These are phyloP conservation scores for Sophora flavescens DNA, from an alignment of 306 rosid species.

Conservation along the genomic window DNA sequence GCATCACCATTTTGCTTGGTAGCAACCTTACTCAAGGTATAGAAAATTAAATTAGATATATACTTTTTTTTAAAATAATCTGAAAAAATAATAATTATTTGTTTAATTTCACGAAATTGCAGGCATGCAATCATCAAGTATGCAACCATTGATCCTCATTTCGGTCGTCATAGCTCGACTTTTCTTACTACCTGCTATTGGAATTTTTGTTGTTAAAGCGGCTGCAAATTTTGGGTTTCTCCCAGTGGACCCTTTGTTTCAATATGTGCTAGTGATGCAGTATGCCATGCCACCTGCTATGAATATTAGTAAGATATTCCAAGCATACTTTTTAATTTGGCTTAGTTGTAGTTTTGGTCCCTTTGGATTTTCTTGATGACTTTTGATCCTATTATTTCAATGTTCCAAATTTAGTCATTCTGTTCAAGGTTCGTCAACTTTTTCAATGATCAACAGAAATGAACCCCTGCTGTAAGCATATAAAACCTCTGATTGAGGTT, in stretches of 20 bases:
- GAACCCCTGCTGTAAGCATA: too few species aligned
- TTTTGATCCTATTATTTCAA: too few species aligned
- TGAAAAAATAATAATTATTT: too few species aligned
- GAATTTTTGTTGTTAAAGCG: constrained; percentile 59
- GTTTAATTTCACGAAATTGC: constrained; percentile 19
- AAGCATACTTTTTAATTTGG: neutral
- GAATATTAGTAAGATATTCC: constrained; percentile 64
- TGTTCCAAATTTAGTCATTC: too few species aligned
- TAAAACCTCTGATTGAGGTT: too few species aligned
- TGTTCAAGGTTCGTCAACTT: too few species aligned
- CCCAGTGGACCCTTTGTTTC: constrained; percentile 72
- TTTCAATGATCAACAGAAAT: too few species aligned
- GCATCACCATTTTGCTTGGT: constrained; percentile 78
- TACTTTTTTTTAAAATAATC: too few species aligned
- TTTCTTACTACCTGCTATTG: constrained; percentile 62
- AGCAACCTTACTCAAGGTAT: constrained; percentile 79
- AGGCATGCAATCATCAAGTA: constrained; percentile 64
- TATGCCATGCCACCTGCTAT: constrained; percentile 87
- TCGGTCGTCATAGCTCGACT: constrained; percentile 52
- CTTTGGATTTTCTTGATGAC: too few species aligned
- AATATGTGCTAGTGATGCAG: constrained; percentile 71
- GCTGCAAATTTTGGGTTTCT: constrained; percentile 65
- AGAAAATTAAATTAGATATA: constrained; percentile 3
- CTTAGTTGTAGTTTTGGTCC: too few species aligned
- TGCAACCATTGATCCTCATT: constrained; percentile 45